A percentile compares a stretch with the other conserved stretches of the same genome.
These are phyloP conservation scores for Atkinsonella texensis DNA, from an alignment of 2,329 filamentous ascomycete species.

Conservation along the genomic window DNA sequence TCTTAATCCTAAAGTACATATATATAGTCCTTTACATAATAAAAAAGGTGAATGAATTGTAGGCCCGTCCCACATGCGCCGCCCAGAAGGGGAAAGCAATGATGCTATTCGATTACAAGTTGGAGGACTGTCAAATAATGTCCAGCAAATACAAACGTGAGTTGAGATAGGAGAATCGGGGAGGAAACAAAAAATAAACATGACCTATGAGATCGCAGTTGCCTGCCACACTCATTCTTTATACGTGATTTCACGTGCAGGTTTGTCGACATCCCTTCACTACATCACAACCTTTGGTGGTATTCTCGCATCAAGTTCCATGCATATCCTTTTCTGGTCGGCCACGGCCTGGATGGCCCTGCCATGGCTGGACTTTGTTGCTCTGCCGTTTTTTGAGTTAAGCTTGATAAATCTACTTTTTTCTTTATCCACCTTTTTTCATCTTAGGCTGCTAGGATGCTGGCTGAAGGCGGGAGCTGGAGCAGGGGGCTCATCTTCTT, in stretches of 20 bases:
- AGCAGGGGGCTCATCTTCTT: slow-evolving; percentile 24
- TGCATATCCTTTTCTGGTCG: background rate
- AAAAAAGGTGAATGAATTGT: background rate
- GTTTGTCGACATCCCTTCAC: background rate
- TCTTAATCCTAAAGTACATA: slow-evolving; percentile 1
- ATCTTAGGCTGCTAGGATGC: slow-evolving; percentile 6
- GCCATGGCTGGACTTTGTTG: background rate
- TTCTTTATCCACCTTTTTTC: slow-evolving; percentile 5
- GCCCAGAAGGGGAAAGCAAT: background rate
- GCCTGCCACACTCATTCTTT: background rate
- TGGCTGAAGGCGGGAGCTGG: slow-evolving; percentile 27
- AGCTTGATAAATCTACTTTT: background rate
- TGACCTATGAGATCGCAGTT: background rate
- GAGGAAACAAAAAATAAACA: background rate
- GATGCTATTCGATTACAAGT: background rate
- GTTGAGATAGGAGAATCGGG: slow-evolving; percentile 3
- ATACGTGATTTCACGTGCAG: background rate
- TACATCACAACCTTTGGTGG: background rate
- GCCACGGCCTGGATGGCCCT: background rate
- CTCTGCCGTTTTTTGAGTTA: background rate
- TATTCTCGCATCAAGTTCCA: background rate
- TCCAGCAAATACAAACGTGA: background rate
- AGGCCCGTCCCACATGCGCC: background rate
- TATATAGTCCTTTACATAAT: background rate
- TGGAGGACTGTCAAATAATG: background rate